Evolutionary conservation across 1,284 basidiomycete species (phyloP), one percentile per base, ranked within the genome.

Genomic region (Cryptococcus hybrid): DNA sequence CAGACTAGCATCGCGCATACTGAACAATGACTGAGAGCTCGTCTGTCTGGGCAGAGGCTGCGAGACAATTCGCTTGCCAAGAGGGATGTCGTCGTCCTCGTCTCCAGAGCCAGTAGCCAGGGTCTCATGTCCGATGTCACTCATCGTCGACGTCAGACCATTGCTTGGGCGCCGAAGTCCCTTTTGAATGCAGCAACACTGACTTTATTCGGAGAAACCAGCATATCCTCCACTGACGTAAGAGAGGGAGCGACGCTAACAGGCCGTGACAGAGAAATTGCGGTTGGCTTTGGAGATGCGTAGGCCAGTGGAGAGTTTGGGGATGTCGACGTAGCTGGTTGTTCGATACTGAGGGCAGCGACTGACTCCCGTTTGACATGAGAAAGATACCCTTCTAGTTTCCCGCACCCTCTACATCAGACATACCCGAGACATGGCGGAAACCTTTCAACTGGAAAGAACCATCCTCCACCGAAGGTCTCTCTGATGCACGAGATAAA

Each of bases 381-480:
- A 1, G 60, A 13, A 3, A 69, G 46, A 47, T 69, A 64, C 13
- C 47, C 58, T 47, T 62, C 59, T 38, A 61, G 37, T 44, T 57
- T 57, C n/a, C 62, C 1, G 56, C 40, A 34, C 60, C 59, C 48
- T 69, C 66, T 3, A 63, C 52, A 24, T 69, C 69, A 13, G 66
- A 65, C 46, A 63, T 65, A 7, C 73, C 71, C 3, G 74, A 74
- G 11, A 78, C 67, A 57, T 78, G 76, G 9, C 76, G 65, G 55
- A 78, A 78, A 1, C 67, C 64, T 54, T 66, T 71, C 42, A 78
- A 68, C 56, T 73, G 72, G 63, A 78, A 78, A 1, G 70, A 72
- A 2, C 69, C 66, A 42, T 74, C 71, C 54, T 77, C 74, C 7
- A 48, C 42, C 6, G 55, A 51, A 42, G 40, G n/a, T 9, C 47